Evolutionary conservation across 306 rosid species (phyloP), one percentile per base, ranked within the genome.

Genomic region (Pterocarpus santalinus): DNA sequence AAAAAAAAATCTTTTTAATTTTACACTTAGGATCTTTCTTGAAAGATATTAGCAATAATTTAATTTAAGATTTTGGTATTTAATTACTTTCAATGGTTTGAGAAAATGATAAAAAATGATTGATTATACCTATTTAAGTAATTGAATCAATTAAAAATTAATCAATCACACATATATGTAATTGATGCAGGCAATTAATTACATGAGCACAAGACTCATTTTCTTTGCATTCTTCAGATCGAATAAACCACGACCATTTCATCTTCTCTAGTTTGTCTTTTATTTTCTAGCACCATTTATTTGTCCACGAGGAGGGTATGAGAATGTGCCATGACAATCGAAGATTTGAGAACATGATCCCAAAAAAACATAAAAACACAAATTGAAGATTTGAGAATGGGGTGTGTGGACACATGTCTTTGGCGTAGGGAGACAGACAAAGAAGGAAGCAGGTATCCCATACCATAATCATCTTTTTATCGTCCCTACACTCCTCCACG

Each of bases 381-480:
- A 22, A 22, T 8, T 12, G 53, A 8, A 57, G 60, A 61, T 1
- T 8, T 44, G 34, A 56, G 28, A 8, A 32, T 17, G 7, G 10
- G 0, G 17, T 28, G 11, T 1, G 9, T 75, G 79, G 80, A 75
- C 80, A 76, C 38, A 2, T 63, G 63, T 63, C 80, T n/a, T 62
- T 9, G 60, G 5, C 17, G 15, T n/a, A 46, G 49, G 44, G 62
- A 62, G 33, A 62, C 47, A 46, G 36, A 47, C 35, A 47, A 10
- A 35, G 63, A 39, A 16, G 5, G 33, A 30, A 76, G 7, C 14
- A 49, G 9, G 33, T 35, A 49, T 36, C 34, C 17, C 14, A 2
- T 63, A 75, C 43, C 41, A 72, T 5, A n/a, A 32, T 72, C 53
- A 12, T 11, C 7, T 56, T 17, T 22, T 1, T 0, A 22, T 43